Conservation (phyloP, 176 grass and related monocot species). For the Paspalum vaginatum region DNA sequence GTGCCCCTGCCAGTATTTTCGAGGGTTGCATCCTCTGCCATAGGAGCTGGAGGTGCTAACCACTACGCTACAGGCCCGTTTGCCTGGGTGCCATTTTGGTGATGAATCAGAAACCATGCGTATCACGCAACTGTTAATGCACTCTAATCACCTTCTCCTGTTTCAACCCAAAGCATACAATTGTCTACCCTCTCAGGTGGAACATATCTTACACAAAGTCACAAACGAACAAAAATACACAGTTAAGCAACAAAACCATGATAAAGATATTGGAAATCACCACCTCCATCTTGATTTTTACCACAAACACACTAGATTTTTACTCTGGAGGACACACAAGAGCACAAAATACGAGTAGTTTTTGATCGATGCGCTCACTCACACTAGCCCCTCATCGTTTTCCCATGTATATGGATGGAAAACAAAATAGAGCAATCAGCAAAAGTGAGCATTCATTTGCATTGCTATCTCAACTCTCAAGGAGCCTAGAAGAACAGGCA, state of each 20-base stretch:
- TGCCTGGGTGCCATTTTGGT: neutral
- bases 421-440: neutral
- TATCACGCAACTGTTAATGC: too few relatives aligned
- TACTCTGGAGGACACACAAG: too few relatives aligned
- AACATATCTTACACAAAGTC: neutral
- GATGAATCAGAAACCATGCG: neutral
- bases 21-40: too few relatives aligned
- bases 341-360: too few relatives aligned
- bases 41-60: too few relatives aligned
- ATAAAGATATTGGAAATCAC: neutral
- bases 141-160: neutral
- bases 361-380: too few relatives aligned
- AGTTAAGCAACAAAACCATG: neutral
- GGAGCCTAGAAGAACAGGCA: neutral
- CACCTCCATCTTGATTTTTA: too few relatives aligned
- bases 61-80: too few relatives aligned
- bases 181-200: neutral
- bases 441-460: neutral
- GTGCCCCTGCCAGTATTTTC: too few relatives aligned
- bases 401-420: neutral
- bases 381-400: too few relatives aligned
- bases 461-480: conserved; percentile 16
- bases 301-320: too few relatives aligned
- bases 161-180: neutral
- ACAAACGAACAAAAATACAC: neutral